phyloP scores from a whole-genome alignment of 805 yeast species.

The Spathaspora boniae region DNA sequence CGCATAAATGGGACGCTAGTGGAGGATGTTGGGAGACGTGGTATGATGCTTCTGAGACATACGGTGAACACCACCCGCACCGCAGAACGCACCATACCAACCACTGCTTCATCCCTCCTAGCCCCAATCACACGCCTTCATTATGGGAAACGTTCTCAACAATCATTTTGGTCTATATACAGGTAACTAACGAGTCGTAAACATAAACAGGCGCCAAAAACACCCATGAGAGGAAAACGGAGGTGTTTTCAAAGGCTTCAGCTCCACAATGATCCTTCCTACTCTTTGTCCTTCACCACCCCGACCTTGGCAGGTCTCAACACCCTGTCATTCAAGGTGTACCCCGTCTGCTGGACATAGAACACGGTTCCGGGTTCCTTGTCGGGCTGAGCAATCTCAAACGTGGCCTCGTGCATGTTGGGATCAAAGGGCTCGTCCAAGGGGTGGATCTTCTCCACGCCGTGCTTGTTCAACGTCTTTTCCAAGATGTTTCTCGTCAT shows the following conservation, averaged over 20 bases:
- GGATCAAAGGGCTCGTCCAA: constrained; percentile 86
- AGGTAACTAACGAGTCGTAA: background rate
- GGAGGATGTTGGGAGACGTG: no score
- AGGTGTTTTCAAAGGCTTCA: no score
- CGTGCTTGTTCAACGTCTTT: constrained; percentile 77
- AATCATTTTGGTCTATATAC: background rate
- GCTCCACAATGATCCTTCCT: background rate
- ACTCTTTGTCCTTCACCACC: constrained; percentile 58
- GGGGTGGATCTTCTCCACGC: constrained; percentile 78
- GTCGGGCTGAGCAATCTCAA: constrained; percentile 80
- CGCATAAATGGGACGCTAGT: no score
- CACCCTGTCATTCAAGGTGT: constrained; percentile 79
- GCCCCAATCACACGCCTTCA: no score
- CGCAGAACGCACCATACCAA: no score
- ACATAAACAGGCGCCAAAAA: background rate
- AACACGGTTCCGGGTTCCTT: constrained; percentile 91
- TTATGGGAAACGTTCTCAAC: no score
- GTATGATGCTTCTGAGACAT: no score
- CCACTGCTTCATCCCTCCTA: no score
- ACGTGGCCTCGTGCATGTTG: constrained; percentile 88
- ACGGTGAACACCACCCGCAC: no score
- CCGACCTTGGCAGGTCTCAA: constrained; percentile 96
- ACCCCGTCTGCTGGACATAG: constrained; percentile 90
- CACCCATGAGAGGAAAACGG: background rate
- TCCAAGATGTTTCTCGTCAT: constrained; percentile 87